These are phyloP conservation scores for Caulochytrium protostelioides DNA, from an alignment of 371 early-diverging fungal genomes.

Conservation along the genomic window DNA sequence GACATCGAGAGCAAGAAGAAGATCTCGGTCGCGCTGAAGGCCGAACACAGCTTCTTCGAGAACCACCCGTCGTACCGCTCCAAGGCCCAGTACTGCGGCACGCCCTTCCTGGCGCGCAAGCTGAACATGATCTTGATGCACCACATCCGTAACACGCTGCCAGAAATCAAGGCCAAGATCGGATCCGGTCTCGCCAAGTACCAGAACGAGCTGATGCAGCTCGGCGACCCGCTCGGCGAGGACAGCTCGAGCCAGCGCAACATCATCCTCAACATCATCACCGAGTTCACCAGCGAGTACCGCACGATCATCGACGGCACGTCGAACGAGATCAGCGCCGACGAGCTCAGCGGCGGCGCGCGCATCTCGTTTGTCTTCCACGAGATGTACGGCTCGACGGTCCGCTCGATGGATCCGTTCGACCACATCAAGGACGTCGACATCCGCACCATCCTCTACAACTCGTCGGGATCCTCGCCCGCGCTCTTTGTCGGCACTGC, in stretches of 20 bases:
- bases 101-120: constrained; percentile 85
- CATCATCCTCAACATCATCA: constrained; percentile 77
- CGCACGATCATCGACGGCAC: constrained; percentile 83
- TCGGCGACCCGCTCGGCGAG: constrained; percentile 77
- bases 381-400: constrained; percentile 75
- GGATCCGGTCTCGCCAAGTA: constrained; percentile 59
- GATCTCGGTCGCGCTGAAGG: constrained; percentile 64
- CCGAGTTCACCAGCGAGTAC: constrained; percentile 90
- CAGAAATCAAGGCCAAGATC: constrained; percentile 93
- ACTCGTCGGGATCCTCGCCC: constrained; percentile 89
- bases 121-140: constrained; percentile 93
- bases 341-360: constrained; percentile 93
- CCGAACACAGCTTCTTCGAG: constrained; percentile 79
- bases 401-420: constrained; percentile 83
- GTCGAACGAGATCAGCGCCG: constrained; percentile 68
- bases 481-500: constrained; percentile 90
- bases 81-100: constrained; percentile 96
- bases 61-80: constrained; percentile 75
- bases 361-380: constrained; percentile 96
- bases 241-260: constrained; percentile 36
- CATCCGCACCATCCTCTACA: constrained; percentile 93
- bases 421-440: constrained; percentile 93
- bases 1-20: constrained; percentile 82
- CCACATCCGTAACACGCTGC: constrained; percentile 84
- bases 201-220: constrained; percentile 51